A percentile compares a stretch with the other conserved stretches of the same genome.
phyloP scores from a whole-genome alignment of 2,329 filamentous ascomycete species.

The Apiospora sp. region DNA sequence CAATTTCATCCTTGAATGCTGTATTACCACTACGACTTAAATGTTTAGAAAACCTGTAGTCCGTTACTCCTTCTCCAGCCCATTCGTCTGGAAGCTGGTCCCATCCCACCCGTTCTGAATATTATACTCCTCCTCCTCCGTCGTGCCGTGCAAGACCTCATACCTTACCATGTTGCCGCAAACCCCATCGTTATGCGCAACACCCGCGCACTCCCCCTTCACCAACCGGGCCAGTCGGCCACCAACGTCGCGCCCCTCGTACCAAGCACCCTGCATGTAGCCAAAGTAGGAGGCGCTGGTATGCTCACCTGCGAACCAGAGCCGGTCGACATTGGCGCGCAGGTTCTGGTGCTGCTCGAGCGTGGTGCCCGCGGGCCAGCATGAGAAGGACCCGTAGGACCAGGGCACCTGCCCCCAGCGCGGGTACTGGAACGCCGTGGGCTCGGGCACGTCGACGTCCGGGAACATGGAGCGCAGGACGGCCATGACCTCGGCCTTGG shows the following conservation, averaged over 20 bases:
- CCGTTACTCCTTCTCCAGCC: slow-evolving; percentile 11
- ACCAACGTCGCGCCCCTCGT: slow-evolving; percentile 61
- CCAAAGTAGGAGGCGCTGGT: slow-evolving; percentile 71
- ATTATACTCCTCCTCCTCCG: slow-evolving; percentile 43
- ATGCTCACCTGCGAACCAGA: slow-evolving; percentile 73
- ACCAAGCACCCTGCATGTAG: slow-evolving; percentile 70
- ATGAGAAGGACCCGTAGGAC: slow-evolving; percentile 69
- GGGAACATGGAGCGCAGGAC: slow-evolving; percentile 71
- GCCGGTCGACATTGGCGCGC: slow-evolving; percentile 66
- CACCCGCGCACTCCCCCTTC: slow-evolving; percentile 28
- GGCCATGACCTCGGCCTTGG: slow-evolving; percentile 62
- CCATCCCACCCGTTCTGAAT: slow-evolving; percentile 47
- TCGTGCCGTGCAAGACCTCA: slow-evolving; percentile 45
- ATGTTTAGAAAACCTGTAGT: too few species aligned
- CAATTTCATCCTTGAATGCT: too few species aligned
- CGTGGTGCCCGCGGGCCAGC: slow-evolving; percentile 71
- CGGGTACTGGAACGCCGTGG: slow-evolving; percentile 67
- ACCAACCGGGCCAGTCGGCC: slow-evolving; percentile 51
- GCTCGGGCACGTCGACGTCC: slow-evolving; percentile 62
- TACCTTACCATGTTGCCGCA: slow-evolving; percentile 38
- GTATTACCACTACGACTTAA: too few species aligned
- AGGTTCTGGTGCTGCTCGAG: slow-evolving; percentile 74
- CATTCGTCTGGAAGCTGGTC: slow-evolving; percentile 45
- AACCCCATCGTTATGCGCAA: slow-evolving; percentile 31
- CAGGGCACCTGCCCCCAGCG: slow-evolving; percentile 59